Evolutionary conservation across 1,284 basidiomycete genomes (phyloP).

Genomic region (Cryptococcus hybrid): DNA sequence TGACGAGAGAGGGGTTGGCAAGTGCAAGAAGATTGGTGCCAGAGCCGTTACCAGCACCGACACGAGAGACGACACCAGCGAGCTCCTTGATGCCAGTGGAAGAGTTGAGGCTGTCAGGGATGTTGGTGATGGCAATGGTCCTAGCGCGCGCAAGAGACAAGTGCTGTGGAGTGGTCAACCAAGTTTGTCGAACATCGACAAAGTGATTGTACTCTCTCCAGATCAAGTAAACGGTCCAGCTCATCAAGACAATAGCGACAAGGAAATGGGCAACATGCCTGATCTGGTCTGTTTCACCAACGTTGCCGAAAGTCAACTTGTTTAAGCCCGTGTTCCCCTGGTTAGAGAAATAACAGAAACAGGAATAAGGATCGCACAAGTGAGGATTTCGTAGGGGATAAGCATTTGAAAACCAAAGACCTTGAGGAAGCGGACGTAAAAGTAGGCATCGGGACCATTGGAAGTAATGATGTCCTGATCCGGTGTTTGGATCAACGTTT

Average conservation of each 20-base stretch:
- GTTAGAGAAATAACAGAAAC: constrained; percentile 50
- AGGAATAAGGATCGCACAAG: constrained; percentile 53
- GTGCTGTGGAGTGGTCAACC: constrained; percentile 74
- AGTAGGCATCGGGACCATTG: constrained; percentile 92
- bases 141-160: constrained; percentile 73
- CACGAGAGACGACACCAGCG: constrained; percentile 39
- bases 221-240: constrained; percentile 82
- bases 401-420: constrained; percentile 62
- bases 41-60: constrained; percentile 15
- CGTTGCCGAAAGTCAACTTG: constrained; percentile 77
- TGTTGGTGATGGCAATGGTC: constrained; percentile 84
- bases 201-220: constrained; percentile 77
- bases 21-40: neutral
- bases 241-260: constrained; percentile 69
- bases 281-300: constrained; percentile 55
- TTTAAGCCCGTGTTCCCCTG: constrained; percentile 63
- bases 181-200: constrained; percentile 74
- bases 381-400: constrained; percentile 66
- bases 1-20: constrained; percentile 10
- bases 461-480: constrained; percentile 51
- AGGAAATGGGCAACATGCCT: constrained; percentile 76
- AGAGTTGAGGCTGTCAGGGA: constrained; percentile 72
- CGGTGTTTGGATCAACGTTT: constrained; percentile 31
- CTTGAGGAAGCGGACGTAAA: constrained; percentile 73
- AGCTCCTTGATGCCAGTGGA: constrained; percentile 57